Percentiles rank a stretch among this genome's conserved stretches.
Evolutionary conservation across 1,139 yeast species (phyloP).

Genomic region (Candida tropicalis): DNA sequence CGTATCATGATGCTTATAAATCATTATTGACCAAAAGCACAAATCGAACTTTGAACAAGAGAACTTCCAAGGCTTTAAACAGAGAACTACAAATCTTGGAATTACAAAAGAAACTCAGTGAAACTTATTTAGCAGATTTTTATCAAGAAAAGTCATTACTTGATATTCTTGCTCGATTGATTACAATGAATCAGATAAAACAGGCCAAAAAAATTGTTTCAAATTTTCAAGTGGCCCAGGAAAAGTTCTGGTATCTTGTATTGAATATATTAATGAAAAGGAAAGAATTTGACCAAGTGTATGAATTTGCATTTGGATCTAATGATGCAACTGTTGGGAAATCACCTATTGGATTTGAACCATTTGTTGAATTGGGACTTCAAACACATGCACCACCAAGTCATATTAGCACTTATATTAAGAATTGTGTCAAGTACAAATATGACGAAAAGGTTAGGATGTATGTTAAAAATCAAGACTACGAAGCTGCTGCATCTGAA

Average conservation of each 20-base stretch:
- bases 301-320: slow-evolving; percentile 41
- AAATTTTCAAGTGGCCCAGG: slow-evolving; percentile 64
- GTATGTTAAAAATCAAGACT: slow-evolving; percentile 56
- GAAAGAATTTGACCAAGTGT: slow-evolving; percentile 66
- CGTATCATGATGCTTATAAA: slow-evolving; percentile 31
- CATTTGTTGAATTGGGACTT: slow-evolving; percentile 58
- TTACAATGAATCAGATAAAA: slow-evolving; percentile 60
- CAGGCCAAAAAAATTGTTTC: slow-evolving; percentile 58
- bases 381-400: slow-evolving; percentile 49
- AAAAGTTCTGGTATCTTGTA: slow-evolving; percentile 65
- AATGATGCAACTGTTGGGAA: slow-evolving; percentile 35
- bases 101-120: slow-evolving; percentile 55
- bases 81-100: slow-evolving; percentile 55
- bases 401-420: slow-evolving; percentile 40
- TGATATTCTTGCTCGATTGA: slow-evolving; percentile 56
- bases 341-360: slow-evolving; percentile 75
- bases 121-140: slow-evolving; percentile 54
- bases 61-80: slow-evolving; percentile 37
- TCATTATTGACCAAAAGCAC: slow-evolving; percentile 26
- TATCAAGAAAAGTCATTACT: slow-evolving; percentile 51
- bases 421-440: slow-evolving; percentile 32
- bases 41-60: slow-evolving; percentile 21
- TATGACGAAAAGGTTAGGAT: slow-evolving; percentile 50
- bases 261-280: slow-evolving; percentile 54
- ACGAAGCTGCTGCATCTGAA: slow-evolving; percentile 58